Percentiles rank a stretch among this genome's conserved stretches.
Evolutionary conservation across 495 filamentous ascomycete species (phyloP).

Genomic region (Xanthoparmelia taractica): DNA sequence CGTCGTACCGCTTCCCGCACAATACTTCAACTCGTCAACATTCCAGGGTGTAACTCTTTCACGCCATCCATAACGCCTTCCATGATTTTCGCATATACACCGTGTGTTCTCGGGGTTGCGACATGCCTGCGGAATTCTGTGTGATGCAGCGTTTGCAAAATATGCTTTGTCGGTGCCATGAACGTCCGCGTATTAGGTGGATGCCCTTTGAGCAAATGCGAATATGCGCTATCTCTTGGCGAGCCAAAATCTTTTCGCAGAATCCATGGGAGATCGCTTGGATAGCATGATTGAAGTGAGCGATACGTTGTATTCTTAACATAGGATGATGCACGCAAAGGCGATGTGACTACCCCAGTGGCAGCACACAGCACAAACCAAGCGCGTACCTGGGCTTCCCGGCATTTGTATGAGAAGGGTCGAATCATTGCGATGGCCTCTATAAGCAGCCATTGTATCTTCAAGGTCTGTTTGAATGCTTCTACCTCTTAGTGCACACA

Average conservation of each 20-base stretch:
- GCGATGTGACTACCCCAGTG: background rate
- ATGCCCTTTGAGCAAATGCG: background rate
- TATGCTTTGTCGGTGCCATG: background rate
- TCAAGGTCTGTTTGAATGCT: background rate
- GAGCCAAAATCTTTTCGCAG: background rate
- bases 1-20: background rate
- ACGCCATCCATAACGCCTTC: background rate
- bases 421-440: background rate
- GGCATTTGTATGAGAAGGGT: background rate
- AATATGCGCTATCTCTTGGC: background rate
- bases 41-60: background rate
- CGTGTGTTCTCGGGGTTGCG: slow-evolving; percentile 38
- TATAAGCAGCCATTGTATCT: background rate
- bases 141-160: background rate
- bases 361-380: background rate
- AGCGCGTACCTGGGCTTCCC: background rate
- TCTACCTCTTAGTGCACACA: background rate
- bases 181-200: background rate
- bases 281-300: background rate
- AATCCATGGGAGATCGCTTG: background rate
- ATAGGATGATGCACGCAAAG: background rate
- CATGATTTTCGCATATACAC: slow-evolving; percentile 38
- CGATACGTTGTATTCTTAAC: background rate
- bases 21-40: background rate
- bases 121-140: slow-evolving; percentile 26